Evolutionary conservation across 225 moss, liverwort and hornwort species (phyloP).

Genomic region (Pleurozium schreberi): DNA sequence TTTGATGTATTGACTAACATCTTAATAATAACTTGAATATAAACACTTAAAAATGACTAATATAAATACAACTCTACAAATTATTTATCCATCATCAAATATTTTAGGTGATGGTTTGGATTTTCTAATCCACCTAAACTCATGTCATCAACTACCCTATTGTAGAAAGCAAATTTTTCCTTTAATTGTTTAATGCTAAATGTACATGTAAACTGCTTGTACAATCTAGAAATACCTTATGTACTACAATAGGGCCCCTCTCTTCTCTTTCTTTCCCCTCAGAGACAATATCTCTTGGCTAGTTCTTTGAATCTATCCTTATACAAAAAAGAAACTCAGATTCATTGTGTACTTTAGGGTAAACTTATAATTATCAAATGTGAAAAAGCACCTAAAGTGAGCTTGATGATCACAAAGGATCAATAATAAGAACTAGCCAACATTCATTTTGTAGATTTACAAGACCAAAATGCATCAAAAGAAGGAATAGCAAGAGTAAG

Average conservation of each 20-base stretch:
- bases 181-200: neutral
- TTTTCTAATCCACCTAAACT: neutral
- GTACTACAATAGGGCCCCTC: rapidly evolving
- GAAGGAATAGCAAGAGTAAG: too few species aligned
- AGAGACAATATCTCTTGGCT: too few species aligned
- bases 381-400: too few species aligned
- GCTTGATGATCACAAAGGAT: too few species aligned
- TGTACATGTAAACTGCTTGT: rapidly evolving
- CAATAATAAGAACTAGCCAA: too few species aligned
- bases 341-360: too few species aligned
- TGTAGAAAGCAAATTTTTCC: too few species aligned
- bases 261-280: rapidly evolving
- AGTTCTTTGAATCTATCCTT: too few species aligned
- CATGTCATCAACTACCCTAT: neutral
- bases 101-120: neutral
- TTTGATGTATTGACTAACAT: neutral
- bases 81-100: neutral
- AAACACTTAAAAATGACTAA: neutral
- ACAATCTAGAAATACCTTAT: neutral
- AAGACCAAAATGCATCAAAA: too few species aligned
- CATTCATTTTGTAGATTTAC: too few species aligned
- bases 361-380: too few species aligned
- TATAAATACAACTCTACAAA: neutral
- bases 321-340: too few species aligned
- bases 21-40: neutral